These are phyloP conservation scores for Lactarius quietus DNA, from an alignment of 768 basidiomycete species.

Conservation along the genomic window DNA sequence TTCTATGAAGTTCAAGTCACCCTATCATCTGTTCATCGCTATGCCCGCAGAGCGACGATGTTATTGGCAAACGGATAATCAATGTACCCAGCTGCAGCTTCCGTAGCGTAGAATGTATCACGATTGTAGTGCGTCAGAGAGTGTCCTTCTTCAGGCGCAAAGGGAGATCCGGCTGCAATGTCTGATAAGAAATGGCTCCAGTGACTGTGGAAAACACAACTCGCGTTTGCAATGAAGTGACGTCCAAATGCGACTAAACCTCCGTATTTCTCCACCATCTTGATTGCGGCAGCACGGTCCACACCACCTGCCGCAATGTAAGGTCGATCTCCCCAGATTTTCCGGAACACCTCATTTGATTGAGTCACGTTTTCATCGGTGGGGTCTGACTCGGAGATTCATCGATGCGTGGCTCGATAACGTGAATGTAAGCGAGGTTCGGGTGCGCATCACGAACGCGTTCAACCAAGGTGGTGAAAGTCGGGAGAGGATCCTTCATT, in stretches of 20 bases:
- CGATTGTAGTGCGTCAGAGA: neutral
- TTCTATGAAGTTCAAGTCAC: no score
- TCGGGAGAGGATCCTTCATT: neutral
- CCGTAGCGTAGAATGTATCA: neutral
- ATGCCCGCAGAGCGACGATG: neutral
- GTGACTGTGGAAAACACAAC: neutral
- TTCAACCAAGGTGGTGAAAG: neutral
- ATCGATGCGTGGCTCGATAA: neutral
- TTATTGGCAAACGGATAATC: neutral
- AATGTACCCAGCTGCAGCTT: neutral
- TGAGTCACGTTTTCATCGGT: neutral
- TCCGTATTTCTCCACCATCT: neutral
- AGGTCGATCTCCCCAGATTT: neutral
- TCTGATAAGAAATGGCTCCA: neutral
- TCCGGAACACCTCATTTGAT: neutral
- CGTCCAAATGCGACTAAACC: neutral
- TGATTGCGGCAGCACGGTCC: neutral
- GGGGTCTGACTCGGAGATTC: no score
- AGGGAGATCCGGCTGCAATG: neutral
- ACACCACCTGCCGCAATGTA: neutral
- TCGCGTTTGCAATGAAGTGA: neutral
- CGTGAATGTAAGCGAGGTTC: neutral
- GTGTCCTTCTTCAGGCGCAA: neutral
- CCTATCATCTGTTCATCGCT: neutral
- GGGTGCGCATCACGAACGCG: neutral